A percentile compares a stretch with the other conserved stretches of the same genome.
phyloP scores from a whole-genome alignment of 305 asterid species.

The Ajuga reptans region DNA sequence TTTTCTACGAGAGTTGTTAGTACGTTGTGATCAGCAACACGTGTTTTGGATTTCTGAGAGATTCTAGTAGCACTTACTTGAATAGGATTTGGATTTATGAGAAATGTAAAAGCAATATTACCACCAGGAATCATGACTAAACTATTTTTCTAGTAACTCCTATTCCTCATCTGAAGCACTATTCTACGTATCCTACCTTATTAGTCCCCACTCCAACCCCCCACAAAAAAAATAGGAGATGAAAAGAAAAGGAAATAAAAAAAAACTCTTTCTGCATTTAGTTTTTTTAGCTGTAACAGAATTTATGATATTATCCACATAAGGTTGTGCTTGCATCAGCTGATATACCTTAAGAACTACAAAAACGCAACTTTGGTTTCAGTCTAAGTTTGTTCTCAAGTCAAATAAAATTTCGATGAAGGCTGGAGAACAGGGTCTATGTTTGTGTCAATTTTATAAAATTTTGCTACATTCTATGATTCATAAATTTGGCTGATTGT shows the following conservation, averaged over 20 bases:
- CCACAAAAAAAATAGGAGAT: no score
- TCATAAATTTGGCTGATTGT: slow-evolving; percentile 7
- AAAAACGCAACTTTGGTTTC: background rate
- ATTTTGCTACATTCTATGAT: slow-evolving; percentile 2
- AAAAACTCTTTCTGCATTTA: background rate
- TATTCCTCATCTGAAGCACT: background rate
- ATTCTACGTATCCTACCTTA: background rate
- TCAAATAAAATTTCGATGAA: background rate
- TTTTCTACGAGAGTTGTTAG: background rate
- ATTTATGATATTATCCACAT: background rate
- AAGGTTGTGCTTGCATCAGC: background rate
- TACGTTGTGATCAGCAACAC: background rate
- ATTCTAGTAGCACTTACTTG: slow-evolving; percentile 12
- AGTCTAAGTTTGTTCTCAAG: background rate
- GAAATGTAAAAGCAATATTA: background rate
- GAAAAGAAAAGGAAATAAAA: background rate
- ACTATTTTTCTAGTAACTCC: background rate
- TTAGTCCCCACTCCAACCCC: no score
- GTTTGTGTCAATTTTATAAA: background rate
- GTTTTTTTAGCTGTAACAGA: background rate
- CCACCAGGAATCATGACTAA: background rate
- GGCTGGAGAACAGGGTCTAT: background rate
- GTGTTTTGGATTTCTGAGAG: background rate
- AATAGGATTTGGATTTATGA: background rate
- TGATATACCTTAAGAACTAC: background rate